Base-by-base conservation (phyloP, 1,139 yeast species). In the Kurtzmaniella quercitrusa region DNA sequence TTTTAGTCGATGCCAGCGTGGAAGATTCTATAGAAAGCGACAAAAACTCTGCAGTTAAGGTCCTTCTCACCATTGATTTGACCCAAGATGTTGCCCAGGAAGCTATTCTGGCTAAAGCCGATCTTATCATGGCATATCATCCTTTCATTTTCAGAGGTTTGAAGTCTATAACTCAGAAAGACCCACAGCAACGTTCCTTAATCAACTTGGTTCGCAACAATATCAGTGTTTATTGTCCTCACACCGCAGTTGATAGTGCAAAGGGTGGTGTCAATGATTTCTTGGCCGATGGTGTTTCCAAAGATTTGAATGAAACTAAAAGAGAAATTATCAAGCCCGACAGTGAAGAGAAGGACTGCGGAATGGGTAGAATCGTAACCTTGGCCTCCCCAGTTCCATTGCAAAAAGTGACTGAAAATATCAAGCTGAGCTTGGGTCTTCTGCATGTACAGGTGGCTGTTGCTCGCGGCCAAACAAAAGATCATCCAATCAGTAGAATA, bases 211-310 rank as follows among this genome's bases (percentile, higher is more conserved):
- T 89, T 42, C 81, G 82, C 48, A 75, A 82, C 45, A 87, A 87
- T 15, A 78, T 93, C 48, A 80, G 91, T 45, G 98, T 94, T 1
- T 93, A 93, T 60, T 86, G 85, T 42, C 98, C 98, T 15, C 99
- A 94, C 57, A 91, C 98, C 0, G 93, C 98, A 0, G 86, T 93
- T 2, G 98, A 94, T 63, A 94, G 97, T 28, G 95, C 95, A 9
- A 63, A 65, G 15, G 88, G 87, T 9, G 98, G 98, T 20, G 97
- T 94, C 45, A 93, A 91, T 53, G 98, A 89, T 59, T 93, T 95
- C 84, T 70, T 93, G 35, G 86, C 80, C 0, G 80, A 78, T 38
- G 87, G 88, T 0, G 64, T 88, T 14, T 59, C 78, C 2, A 54
- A 57, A 7, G 59, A 58, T 0, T 47, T 55, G 9, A 50, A 52